Evolutionary conservation across 148 eudicot genomes (phyloP), one percentile per base, ranked within the genome.

Genomic region (Amaranthus cruentus): DNA sequence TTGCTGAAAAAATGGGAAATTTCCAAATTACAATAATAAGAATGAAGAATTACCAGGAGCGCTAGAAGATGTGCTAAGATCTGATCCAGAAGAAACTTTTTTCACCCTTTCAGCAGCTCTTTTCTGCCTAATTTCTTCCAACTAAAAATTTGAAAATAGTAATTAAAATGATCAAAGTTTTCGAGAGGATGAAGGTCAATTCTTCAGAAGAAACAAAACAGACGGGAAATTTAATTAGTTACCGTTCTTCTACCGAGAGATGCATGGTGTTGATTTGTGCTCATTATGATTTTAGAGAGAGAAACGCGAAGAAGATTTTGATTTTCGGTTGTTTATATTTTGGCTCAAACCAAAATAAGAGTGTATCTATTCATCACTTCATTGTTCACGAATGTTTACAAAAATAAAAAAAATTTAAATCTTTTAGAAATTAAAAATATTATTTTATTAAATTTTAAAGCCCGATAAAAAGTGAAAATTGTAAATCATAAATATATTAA

Each of bases 71-170:
- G 75, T 77, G 73, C 86, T 77, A 21, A 90, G 96, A 90, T 95
- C 98, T 3, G 93, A 87, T 48, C 90, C 93, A 68, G 97, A 95
- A 0, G 96, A 81, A n/a, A 81, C 82, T 76, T 87, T 95, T 85
- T 81, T 90, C 60, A 95, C 66, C 60, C 88, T 88, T 52, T 95
- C 97, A 9, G 98, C 97, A 3, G 97, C 96, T 73, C 96, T 87
- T 77, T 89, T 91, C 77, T 87, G 97, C 13, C 97, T 84, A 71
- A 95, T 91, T 73, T 95, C 97, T 79, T 88, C 90, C 79, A 95
- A 72, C 97, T 95, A 68, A 50, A 50, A 12, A 57, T 15, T 70
- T 28, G 38, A 1, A 28, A 28, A 28, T 28, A 28, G 38, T 15
- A 14, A 47, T 54, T n/a, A 54, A 18, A 46, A 51, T 62, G 58